These are phyloP conservation scores for Pleodorina starrii DNA, from an alignment of 139 green algal species.

Conservation along the genomic window DNA sequence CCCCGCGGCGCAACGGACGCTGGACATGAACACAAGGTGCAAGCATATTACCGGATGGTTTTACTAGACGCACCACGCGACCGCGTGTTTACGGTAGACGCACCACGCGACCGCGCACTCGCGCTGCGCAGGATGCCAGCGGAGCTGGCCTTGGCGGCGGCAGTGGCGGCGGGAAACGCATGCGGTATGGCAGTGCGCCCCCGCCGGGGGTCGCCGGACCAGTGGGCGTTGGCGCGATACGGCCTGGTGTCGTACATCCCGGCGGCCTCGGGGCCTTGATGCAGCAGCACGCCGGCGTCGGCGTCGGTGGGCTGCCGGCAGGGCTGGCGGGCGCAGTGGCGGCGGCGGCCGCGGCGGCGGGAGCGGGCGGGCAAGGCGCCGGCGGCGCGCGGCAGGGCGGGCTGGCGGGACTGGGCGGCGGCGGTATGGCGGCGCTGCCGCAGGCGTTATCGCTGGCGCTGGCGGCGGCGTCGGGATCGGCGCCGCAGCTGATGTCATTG, in stretches of 20 bases:
- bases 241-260: not conserved
- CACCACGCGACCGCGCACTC: not conserved
- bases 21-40: no score
- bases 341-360: not conserved
- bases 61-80: no score
- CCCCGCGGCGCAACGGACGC: no score
- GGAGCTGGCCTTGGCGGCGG: not conserved
- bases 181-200: constrained; percentile 14
- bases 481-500: not conserved
- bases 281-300: not conserved
- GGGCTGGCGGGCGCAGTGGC: not conserved
- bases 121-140: not conserved
- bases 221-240: not conserved
- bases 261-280: not conserved
- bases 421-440: not conserved
- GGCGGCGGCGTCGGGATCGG: constrained; percentile 28
- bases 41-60: no score
- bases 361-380: not conserved
- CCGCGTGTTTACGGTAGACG: no score
- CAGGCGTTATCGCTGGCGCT: constrained; percentile 10
- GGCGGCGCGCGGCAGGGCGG: not conserved
- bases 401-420: not conserved
- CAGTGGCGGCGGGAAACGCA: constrained; percentile 15
- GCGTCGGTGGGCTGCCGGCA: not conserved
- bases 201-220: not conserved